Conservation (phyloP, 345 rosid genomes). For the Linum tenue region DNA sequence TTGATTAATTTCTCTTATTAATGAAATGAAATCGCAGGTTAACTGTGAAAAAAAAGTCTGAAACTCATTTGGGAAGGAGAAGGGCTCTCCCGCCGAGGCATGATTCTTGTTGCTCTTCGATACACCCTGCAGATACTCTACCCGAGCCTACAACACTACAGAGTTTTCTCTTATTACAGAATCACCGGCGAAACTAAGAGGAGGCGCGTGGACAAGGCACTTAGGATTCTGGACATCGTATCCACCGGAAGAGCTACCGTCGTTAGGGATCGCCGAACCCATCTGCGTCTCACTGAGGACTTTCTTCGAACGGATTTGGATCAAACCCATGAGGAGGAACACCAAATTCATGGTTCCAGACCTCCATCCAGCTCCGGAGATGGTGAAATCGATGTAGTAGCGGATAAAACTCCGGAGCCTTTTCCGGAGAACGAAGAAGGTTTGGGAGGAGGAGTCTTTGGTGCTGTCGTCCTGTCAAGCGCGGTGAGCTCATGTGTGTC, state of each 20-base stretch:
- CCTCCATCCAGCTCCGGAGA: slow-evolving; percentile 7
- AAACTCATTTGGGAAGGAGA: background rate
- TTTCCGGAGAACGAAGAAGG: slow-evolving; percentile 14
- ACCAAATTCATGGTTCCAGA: slow-evolving; percentile 8
- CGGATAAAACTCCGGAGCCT: slow-evolving; percentile 21
- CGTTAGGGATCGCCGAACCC: slow-evolving; percentile 17
- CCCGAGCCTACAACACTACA: slow-evolving; percentile 9
- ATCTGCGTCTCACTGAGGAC: slow-evolving; percentile 52
- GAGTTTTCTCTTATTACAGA: slow-evolving; percentile 26
- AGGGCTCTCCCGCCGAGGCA: slow-evolving; percentile 2
- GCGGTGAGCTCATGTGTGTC: slow-evolving; percentile 52
- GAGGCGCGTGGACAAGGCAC: slow-evolving; percentile 36
- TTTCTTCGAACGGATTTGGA: slow-evolving; percentile 31
- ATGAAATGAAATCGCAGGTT: no score
- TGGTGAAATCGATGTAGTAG: slow-evolving; percentile 22
- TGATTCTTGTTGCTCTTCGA: slow-evolving; percentile 10
- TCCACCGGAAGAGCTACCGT: slow-evolving; percentile 20
- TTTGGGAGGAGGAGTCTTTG: slow-evolving; percentile 12
- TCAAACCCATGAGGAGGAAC: slow-evolving; percentile 13
- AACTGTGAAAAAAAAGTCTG: background rate
- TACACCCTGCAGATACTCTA: background rate
- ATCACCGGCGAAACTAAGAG: slow-evolving; percentile 10
- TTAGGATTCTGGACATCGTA: slow-evolving; percentile 41
- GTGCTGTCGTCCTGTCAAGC: slow-evolving; percentile 42
- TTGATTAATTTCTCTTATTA: no score